Evolutionary conservation across 805 yeast species (phyloP), one percentile per base, ranked within the genome.

Genomic region (Pichia eremophila): DNA sequence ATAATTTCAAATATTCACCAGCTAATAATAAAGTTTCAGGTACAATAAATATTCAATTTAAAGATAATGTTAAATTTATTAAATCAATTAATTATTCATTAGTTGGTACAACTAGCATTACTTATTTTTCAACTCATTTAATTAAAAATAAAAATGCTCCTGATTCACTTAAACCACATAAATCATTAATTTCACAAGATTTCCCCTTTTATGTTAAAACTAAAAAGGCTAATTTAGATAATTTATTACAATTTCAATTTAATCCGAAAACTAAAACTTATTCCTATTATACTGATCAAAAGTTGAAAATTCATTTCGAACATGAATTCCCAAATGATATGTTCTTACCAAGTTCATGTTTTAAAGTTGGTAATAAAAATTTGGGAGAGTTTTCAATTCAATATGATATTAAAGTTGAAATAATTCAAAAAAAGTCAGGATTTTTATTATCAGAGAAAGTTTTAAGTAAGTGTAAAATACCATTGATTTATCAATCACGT

Each of bases 301-400:
- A 48, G 8, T 34, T 44, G 17, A 14, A 38, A 29, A 12, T 8
- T 11, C 27, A 25, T 1, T 44, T 44, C 35, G 40, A 45, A 17
- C 37, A 44, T 41, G 45, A 37, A 29, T 38, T 48, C 19, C 51
- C 51, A 1, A 40, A 25, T n/a, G 18, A 29, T 39, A 25, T 39
- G 2, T 44, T 17, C 22, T 22, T 44, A n/a, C 51, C 51, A 11
- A 48, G 51, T 34, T 41, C 51, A 9, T 32, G 29, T n/a, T 22
- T 28, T 8, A 14, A 25, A 8, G 32, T 43, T 39, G 51, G 48
- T 18, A 22, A 41, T 27, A 27, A 32, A n/a, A 39, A 44, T 41
- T 7, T 4, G 32, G 47, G 45, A 19, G 25, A 39, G 10, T 17
- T 48, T 18, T 12, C 35, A 5, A 35, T 48, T 18, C 11, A 2